Evolutionary conservation across 2,329 filamentous ascomycete species (phyloP).

Genomic region (Phaeosphaeriaceae sp.): DNA sequence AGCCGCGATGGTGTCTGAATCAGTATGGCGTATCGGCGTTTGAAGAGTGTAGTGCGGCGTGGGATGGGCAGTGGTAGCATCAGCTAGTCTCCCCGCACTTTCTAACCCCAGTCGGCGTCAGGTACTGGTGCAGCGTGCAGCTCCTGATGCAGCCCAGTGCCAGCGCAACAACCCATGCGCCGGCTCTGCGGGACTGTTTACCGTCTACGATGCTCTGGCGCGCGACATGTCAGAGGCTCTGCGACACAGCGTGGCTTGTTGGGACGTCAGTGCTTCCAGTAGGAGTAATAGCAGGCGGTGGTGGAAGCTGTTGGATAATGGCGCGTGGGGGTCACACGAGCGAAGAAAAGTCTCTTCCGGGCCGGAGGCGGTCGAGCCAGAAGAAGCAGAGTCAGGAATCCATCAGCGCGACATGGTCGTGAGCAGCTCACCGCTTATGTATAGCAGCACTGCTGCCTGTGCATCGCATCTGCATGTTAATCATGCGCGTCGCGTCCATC

Average conservation of each 20-base stretch:
- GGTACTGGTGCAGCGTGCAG: conserved; percentile 35
- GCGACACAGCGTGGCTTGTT: conserved; percentile 1
- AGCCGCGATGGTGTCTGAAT: conserved; percentile 26
- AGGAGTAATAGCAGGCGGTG: not conserved
- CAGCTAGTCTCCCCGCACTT: conserved; percentile 39
- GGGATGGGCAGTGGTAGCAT: conserved; percentile 40
- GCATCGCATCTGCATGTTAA: conserved; percentile 3
- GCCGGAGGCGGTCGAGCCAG: conserved; percentile 13
- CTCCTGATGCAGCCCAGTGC: conserved; percentile 24
- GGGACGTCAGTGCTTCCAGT: not conserved
- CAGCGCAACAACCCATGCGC: conserved; percentile 15
- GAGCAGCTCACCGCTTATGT: conserved; percentile 21
- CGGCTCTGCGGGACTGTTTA: conserved; percentile 1
- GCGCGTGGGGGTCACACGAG: conserved; percentile 44
- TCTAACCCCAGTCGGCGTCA: conserved; percentile 34
- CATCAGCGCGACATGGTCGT: conserved; percentile 11
- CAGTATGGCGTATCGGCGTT: conserved; percentile 41
- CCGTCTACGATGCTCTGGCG: not conserved
- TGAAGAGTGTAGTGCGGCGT: conserved; percentile 40
- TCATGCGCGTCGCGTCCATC: conserved; percentile 8
- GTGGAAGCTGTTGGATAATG: conserved; percentile 40
- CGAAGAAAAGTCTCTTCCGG: conserved; percentile 12
- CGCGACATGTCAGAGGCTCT: conserved; percentile 6
- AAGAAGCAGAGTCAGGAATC: conserved; percentile 3
- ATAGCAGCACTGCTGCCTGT: not conserved